A percentile compares a stretch with the other conserved stretches of the same genome.
phyloP scores from a whole-genome alignment of 352 stramenopile species.

The Phytophthora podocarpi region DNA sequence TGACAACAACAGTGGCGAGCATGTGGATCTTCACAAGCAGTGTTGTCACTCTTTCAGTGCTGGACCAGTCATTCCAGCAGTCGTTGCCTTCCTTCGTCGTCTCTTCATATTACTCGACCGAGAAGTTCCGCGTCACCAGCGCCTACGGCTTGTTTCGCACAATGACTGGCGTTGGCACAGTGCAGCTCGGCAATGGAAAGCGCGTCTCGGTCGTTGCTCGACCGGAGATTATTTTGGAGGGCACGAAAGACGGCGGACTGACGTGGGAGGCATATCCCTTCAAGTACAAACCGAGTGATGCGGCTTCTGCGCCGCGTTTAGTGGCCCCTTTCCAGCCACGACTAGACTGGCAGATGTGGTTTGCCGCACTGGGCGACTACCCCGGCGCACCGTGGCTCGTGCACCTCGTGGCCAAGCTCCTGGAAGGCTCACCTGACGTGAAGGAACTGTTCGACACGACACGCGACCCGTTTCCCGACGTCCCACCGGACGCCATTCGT shows the following conservation, averaged over 20 bases:
- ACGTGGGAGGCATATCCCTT: conserved; percentile 87
- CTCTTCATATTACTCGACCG: conserved; percentile 34
- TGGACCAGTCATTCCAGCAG: conserved; percentile 46
- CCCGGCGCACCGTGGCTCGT: conserved; percentile 88
- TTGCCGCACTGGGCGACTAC: conserved; percentile 85
- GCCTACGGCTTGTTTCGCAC: conserved; percentile 89
- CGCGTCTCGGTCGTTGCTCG: conserved; percentile 68
- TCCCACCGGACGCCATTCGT: conserved; percentile 52
- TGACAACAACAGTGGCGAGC: conserved; percentile 26
- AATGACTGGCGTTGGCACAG: conserved; percentile 89
- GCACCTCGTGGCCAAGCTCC: conserved; percentile 83
- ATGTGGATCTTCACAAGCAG: conserved; percentile 48
- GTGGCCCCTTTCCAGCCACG: conserved; percentile 64
- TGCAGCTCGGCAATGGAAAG: conserved; percentile 32
- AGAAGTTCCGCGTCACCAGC: conserved; percentile 49
- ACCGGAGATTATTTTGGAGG: conserved; percentile 91
- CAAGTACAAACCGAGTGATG: conserved; percentile 84
- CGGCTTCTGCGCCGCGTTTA: conserved; percentile 35
- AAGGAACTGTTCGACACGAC: conserved; percentile 72
- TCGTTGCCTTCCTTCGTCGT: conserved; percentile 36
- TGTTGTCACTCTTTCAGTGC: conserved; percentile 42
- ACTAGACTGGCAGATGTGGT: conserved; percentile 95
- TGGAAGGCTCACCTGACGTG: conserved; percentile 63
- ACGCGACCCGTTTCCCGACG: conserved; percentile 50
- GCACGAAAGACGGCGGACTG: conserved; percentile 46